Evolutionary conservation across 805 yeast species (phyloP), one percentile per base, ranked within the genome.

Genomic region (Barnettozyma vustinii): DNA sequence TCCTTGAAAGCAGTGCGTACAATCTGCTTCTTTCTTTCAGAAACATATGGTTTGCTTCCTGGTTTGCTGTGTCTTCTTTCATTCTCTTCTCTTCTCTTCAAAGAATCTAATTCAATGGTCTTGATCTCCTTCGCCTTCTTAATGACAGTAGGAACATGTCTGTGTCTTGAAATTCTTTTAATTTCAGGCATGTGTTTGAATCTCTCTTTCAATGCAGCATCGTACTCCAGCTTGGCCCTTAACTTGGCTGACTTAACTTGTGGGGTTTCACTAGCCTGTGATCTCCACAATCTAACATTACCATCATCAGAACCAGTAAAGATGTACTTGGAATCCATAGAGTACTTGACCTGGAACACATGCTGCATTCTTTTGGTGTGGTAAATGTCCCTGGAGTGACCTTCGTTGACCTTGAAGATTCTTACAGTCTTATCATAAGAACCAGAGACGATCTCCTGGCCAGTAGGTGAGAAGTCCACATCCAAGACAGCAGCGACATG

Each of bases 351-450:
- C 49, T 86, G 78, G 67, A 90, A 88, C 10, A 94, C 87, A 51
- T 92, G 84, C 71, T 94, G 99, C 99, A 94, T 94, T 64, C 99
- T 80, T 72, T 89, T 90, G 13, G 99, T 94, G 62, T 94, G 99
- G 66, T 94, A 94, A 40, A 95, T 77, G 61, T 94, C 99, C 53
- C 97, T 76, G 6, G 96, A 87, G 67, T 92, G 98, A 35, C 99
- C 98, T 54, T 85, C 87, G 33, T 77, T 71, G 1, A 81, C 71
- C 46, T 81, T 81, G 69, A 71, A 94, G 18, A 94, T 81, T 57
- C 99, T 76, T 27, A 94, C 78, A 1, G 98, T 89, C 61, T 89
- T 87, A 68, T 94, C 99, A 65, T 92, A 94, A 0, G 97, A 87
- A 16, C 97, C 97, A 1, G 97, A 85, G 5, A 90, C 97, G 32